Conservation (phyloP, 2,329 filamentous ascomycete species). For the Neurospora sp. region DNA sequence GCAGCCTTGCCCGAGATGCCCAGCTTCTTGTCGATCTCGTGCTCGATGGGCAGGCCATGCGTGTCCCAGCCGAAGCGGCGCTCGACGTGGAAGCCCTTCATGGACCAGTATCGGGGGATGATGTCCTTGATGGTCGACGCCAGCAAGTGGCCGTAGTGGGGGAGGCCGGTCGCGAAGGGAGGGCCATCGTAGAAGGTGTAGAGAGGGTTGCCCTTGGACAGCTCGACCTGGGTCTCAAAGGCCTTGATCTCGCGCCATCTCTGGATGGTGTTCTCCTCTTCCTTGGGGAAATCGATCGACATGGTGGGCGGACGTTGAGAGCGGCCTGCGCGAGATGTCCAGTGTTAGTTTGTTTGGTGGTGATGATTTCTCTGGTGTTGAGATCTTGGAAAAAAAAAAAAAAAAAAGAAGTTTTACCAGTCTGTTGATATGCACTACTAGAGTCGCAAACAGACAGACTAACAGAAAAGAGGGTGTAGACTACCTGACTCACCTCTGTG, state of each 20-base stretch:
- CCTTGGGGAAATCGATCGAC: constrained; percentile 87
- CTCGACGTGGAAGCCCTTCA: constrained; percentile 91
- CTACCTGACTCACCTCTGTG: not conserved
- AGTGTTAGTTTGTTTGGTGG: not conserved
- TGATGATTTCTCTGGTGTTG: not conserved
- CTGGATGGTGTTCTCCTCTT: constrained; percentile 76
- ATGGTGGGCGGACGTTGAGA: constrained; percentile 32
- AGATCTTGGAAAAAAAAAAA: not conserved
- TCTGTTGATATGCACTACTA: not conserved
- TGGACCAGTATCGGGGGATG: constrained; percentile 92
- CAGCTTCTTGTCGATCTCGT: constrained; percentile 95
- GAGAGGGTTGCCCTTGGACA: constrained; percentile 70
- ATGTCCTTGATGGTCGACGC: constrained; percentile 96
- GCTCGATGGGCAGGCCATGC: constrained; percentile 88
- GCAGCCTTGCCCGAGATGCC: constrained; percentile 77
- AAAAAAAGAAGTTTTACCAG: not conserved
- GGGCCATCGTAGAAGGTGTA: constrained; percentile 95
- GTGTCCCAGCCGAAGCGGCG: constrained; percentile 92
- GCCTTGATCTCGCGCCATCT: constrained; percentile 89
- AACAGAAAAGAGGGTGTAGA: not conserved
- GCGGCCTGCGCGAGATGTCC: not conserved
- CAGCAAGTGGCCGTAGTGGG: constrained; percentile 62
- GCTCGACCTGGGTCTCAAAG: constrained; percentile 74
- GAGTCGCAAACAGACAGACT: not conserved
- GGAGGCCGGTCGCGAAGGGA: constrained; percentile 54